phyloP scores from a whole-genome alignment of 768 basidiomycete species.

The Auricularia heimuer region DNA sequence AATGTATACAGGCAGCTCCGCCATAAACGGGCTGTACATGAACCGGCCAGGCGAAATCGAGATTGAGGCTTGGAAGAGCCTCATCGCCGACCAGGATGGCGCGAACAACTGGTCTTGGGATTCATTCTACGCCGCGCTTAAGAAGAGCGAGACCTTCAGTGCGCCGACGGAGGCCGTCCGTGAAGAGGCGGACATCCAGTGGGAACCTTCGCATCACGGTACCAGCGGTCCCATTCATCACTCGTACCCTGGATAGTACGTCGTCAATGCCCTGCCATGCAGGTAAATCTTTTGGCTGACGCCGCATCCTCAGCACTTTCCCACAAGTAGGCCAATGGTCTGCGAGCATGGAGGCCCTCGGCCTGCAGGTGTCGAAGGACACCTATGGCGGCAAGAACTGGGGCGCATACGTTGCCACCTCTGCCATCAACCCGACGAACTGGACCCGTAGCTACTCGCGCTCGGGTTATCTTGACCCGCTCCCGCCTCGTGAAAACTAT shows the following conservation, averaged over 20 bases:
- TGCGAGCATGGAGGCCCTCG: background rate
- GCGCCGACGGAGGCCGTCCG: constrained; percentile 35
- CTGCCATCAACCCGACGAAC: constrained; percentile 52
- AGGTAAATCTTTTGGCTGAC: background rate
- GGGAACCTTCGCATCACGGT: constrained; percentile 38
- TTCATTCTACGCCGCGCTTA: constrained; percentile 34
- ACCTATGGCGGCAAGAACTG: constrained; percentile 39
- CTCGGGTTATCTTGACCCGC: constrained; percentile 54
- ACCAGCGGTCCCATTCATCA: constrained; percentile 39
- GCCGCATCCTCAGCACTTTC: background rate
- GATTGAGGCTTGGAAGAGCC: constrained; percentile 35
- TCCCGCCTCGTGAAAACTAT: constrained; percentile 53
- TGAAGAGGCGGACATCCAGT: constrained; percentile 34
- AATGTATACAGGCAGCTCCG: constrained; percentile 21
- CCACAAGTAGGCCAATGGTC: background rate
- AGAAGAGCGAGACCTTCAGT: constrained; percentile 46
- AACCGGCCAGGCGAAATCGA: constrained; percentile 43
- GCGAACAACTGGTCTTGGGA: constrained; percentile 37
- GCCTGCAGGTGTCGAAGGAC: constrained; percentile 14
- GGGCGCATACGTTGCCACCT: constrained; percentile 46
- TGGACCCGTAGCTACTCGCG: constrained; percentile 56
- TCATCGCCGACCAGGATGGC: constrained; percentile 29
- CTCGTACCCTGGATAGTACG: constrained; percentile 28
- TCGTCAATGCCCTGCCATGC: background rate
- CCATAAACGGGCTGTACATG: constrained; percentile 62